A percentile compares a stretch with the other conserved stretches of the same genome.
Evolutionary conservation across 257 asterid species (phyloP).

Genomic region (Galeopsis tetrahit): DNA sequence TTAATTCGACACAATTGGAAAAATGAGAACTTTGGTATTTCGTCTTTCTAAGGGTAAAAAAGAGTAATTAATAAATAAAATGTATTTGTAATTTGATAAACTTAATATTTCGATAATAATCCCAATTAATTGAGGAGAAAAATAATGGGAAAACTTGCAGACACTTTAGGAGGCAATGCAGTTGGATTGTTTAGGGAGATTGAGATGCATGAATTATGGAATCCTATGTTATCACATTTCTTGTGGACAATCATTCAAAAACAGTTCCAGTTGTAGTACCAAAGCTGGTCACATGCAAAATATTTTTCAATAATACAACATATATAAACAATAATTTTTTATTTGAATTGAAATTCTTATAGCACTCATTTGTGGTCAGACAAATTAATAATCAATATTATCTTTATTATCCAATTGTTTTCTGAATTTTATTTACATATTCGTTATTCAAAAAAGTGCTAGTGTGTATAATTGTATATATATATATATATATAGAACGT

Average conservation of each 20-base stretch:
- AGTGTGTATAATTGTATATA: no score
- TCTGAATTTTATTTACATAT: not conserved
- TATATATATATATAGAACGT: no score
- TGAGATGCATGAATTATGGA: slow-evolving; percentile 26
- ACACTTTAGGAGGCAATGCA: slow-evolving; percentile 38
- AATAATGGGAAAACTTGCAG: not conserved
- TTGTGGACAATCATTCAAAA: slow-evolving; percentile 32
- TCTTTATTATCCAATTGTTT: not conserved
- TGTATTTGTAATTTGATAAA: no score
- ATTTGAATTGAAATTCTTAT: not conserved
- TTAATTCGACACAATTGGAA: no score
- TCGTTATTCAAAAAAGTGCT: slow-evolving; percentile 29
- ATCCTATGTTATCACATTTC: slow-evolving; percentile 37
- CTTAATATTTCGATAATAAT: not conserved
- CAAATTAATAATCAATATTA: not conserved
- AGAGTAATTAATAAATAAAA: no score
- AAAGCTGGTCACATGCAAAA: slow-evolving; percentile 24
- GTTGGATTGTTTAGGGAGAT: slow-evolving; percentile 18
- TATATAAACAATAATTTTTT: not conserved
- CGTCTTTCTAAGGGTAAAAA: no score
- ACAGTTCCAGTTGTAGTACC: slow-evolving; percentile 10
- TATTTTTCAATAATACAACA: slow-evolving; percentile 15
- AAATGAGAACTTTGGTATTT: no score
- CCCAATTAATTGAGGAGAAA: not conserved
- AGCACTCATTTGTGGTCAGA: slow-evolving; percentile 10